Evolutionary conservation across 306 rosid species (phyloP).

Genomic region (Fragaria iinumae): DNA sequence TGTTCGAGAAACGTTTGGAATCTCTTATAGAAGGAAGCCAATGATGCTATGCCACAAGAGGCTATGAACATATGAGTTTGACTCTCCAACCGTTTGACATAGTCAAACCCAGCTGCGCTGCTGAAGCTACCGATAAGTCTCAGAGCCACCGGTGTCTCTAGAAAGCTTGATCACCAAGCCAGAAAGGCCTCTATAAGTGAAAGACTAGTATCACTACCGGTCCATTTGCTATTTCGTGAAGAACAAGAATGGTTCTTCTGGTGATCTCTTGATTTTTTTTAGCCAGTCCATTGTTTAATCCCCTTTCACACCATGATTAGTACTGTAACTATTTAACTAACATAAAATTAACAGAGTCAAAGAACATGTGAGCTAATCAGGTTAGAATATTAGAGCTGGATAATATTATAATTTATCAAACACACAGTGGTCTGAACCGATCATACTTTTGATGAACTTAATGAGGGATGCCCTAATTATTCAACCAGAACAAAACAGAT

Average conservation of each 20-base stretch:
- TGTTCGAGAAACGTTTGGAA: background rate
- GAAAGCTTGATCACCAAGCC: background rate
- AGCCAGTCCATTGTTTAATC: background rate
- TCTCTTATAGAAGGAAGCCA: background rate
- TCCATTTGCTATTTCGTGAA: background rate
- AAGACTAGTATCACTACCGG: background rate
- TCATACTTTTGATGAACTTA: background rate
- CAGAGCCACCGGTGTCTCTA: background rate
- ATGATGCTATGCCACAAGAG: background rate
- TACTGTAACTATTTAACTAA: background rate
- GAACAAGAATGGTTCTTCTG: background rate
- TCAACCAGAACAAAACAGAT: background rate
- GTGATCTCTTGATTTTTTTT: background rate
- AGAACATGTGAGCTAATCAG: background rate
- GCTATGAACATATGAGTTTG: background rate
- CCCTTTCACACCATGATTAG: background rate
- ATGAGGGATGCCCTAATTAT: background rate
- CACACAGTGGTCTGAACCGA: background rate
- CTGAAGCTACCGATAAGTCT: background rate
- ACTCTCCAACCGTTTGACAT: background rate
- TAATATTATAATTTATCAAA: background rate
- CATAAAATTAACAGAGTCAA: background rate
- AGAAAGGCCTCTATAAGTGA: background rate
- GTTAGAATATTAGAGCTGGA: background rate
- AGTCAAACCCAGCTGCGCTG: background rate